Evolutionary conservation across 768 basidiomycete species (phyloP), one percentile per base, ranked within the genome.

Genomic region (Suillus bovinus): DNA sequence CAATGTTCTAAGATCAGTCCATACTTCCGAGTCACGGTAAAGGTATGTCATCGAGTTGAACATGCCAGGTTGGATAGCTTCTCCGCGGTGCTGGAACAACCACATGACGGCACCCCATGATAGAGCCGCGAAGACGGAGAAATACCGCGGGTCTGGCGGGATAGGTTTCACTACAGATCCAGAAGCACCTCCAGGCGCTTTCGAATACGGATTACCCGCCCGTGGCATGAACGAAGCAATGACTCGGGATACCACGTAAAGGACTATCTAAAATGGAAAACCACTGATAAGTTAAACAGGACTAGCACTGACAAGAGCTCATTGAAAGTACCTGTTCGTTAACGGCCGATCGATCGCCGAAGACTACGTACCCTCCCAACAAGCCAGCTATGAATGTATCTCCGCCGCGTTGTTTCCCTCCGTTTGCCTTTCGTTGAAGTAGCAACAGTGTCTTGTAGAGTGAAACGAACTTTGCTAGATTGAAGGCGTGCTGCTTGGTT

Each of bases 51-150:
- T 98, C 20, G 91, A 92, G 78, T 86, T 93, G 80, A 94, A 94
- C 94, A 98, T 93, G 61, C 96, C 97, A 20, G 94, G 93, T 70
- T 99, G 95, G 63, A 99, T 86, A n/a, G 88, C 88, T 77, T 98
- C 90, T 55, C 91, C 87, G 24, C 86, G 82, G 74, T 97, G 82
- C 70, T 88, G 82, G 83, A 96, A 99, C 64, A 97, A 78, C 85
- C 90, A 99, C 96, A 99, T 98, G 52, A 98, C 96, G 9, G 90
- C 84, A 49, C 94, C 97, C 97, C 97, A 99, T 36, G 89, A 84
- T 16, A 98, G 67, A 0, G 95, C 93, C 4, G 95, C 91, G 64
- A 96, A 94, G 50, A 91, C 71, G 1, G 90, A 86, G 76, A 99
- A 99, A 72, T 92, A 89, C 16, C 84, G 79, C 20, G 93, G 80